Conservation (phyloP, 257 asterid genomes). For the Rhazya stricta region DNA sequence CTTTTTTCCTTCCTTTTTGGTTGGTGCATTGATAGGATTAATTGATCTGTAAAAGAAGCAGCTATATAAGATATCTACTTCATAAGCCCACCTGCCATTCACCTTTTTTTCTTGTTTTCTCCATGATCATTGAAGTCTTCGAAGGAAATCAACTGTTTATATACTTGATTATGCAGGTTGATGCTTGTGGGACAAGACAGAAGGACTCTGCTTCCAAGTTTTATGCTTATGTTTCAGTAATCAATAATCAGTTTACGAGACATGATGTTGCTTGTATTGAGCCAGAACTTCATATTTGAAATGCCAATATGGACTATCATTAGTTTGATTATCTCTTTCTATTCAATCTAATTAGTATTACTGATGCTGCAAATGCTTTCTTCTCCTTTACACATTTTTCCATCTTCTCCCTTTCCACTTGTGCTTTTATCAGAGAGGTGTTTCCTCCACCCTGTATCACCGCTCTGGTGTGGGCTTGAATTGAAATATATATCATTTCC, state of each 20-base stretch:
- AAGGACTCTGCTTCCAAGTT: not conserved
- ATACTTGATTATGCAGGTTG: not conserved
- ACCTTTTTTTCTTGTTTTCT: not conserved
- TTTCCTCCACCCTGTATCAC: no score
- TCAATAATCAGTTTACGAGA: not conserved
- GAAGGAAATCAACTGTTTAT: not conserved
- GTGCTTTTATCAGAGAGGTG: not conserved
- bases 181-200: not conserved
- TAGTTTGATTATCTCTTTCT: not conserved
- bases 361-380: not conserved
- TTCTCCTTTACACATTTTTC: not conserved
- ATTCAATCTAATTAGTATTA: not conserved
- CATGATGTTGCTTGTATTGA: not conserved
- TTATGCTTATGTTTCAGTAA: not conserved
- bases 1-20: not conserved
- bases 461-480: no score
- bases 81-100: not conserved
- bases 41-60: not conserved
- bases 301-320: not conserved
- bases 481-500: no score
- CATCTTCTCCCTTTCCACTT: not conserved
- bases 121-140: not conserved
- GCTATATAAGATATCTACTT: not conserved
- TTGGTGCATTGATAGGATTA: not conserved
- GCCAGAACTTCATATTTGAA: not conserved